A percentile compares a stretch with the other conserved stretches of the same genome.
Evolutionary conservation across 345 rosid species (phyloP).

Genomic region (Eucalyptus coolabah): DNA sequence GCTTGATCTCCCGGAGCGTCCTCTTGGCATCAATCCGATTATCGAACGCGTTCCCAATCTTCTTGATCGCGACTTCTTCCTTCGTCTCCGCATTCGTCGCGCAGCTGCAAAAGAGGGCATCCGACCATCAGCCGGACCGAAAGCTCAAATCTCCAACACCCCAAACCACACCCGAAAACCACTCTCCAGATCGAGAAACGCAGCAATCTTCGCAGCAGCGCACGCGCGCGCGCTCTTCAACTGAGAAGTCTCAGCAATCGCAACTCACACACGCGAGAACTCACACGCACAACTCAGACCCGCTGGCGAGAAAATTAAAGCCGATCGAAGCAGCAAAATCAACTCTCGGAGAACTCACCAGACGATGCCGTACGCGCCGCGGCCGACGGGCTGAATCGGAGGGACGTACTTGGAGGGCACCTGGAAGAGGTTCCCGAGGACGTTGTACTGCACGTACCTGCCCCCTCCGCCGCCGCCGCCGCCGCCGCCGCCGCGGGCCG

Average conservation of each 20-base stretch:
- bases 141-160: neutral
- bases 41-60: conserved; percentile 84
- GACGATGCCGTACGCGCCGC: conserved; percentile 87
- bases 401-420: conserved; percentile 71
- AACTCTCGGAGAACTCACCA: conserved; percentile 25
- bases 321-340: neutral
- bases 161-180: neutral
- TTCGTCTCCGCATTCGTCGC: conserved; percentile 63
- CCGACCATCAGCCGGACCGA: neutral
- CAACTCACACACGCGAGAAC: neutral
- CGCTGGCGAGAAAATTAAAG: neutral
- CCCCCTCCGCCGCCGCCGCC: conserved; percentile 23
- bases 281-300: neutral
- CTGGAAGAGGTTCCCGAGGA: conserved; percentile 57
- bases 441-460: conserved; percentile 45
- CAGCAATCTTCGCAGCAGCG: neutral
- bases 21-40: conserved; percentile 89
- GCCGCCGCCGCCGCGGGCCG: conserved; percentile 8
- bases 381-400: conserved; percentile 77
- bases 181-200: neutral
- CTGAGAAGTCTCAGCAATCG: neutral
- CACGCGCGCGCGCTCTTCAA: neutral
- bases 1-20: conserved; percentile 88
- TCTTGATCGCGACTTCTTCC: conserved; percentile 90
- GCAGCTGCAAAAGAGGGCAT: conserved; percentile 32